Base-by-base conservation (phyloP, 371 early-diverging fungal species). In the Syncephalastrum contaminatum region DNA sequence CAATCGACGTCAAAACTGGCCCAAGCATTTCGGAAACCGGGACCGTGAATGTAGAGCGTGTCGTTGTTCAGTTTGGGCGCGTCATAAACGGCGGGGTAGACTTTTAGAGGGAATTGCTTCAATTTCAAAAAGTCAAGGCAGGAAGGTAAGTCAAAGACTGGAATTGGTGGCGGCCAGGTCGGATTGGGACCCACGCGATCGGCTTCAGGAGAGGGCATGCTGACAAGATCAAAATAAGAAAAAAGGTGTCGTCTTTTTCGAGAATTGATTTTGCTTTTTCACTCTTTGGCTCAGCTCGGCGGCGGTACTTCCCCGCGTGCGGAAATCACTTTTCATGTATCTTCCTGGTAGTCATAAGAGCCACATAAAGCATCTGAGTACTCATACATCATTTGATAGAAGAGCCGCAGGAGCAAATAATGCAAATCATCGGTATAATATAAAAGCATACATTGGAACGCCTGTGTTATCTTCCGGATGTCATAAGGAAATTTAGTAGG, bases 1-100 rank as follows among this genome's bases (percentile, higher is more conserved):
- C 76, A 79, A 27, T 75, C 74, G 13, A 68, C 72, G 43, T 79
- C 80, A 43, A 79, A 79, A 41, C 80, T 75, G 7, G 66, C 65
- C 49, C 59, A 48, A 2, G 60, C 64, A 10, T 60, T 60, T 43
- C 58, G 56, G 54, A 60, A 67, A 49, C 80, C 76, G 55, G 80
- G 80, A 27, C 80, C 80, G 62, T 73, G 70, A 55, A 75, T 66
- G 45, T 63, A 75, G 27, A 79, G 58, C 5, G 73, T 72, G 45
- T 75, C 76, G 18, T 75, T 60, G 5, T 16, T 54, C 12, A 63
- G 56, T 21, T 54, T 24, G 4, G 80, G 75, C 19, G 67, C 63
- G 48, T 60, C 58, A 51, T 70, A 60, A 2, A 75, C 76, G 14
- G 80, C 50, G 44, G 80, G 76, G 47, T 58, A 75, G 4, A 66